A percentile compares a stretch with the other conserved stretches of the same genome.
Evolutionary conservation across 495 filamentous ascomycete species (phyloP).

Genomic region (Penicillium riverlandense): DNA sequence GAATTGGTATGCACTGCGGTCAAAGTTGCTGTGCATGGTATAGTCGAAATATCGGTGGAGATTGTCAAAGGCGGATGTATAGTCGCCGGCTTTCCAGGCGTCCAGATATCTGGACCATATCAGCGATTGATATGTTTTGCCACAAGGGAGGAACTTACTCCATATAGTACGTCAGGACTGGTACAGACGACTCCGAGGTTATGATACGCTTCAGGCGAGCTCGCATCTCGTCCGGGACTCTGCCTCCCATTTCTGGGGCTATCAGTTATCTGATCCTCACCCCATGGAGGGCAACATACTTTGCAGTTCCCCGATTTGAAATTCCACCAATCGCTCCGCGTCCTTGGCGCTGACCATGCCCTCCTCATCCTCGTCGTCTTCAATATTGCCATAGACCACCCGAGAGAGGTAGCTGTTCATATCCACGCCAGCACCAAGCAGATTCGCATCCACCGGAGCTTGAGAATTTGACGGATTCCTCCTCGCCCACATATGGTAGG

Average conservation of each 20-base stretch:
- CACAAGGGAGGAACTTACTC: conserved; percentile 38
- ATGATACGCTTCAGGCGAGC: conserved; percentile 59
- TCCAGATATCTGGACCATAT: conserved; percentile 62
- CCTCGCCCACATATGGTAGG: conserved; percentile 60
- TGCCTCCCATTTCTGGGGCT: conserved; percentile 50
- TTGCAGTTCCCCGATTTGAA: conserved; percentile 81
- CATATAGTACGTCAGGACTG: conserved; percentile 71
- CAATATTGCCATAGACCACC: conserved; percentile 57
- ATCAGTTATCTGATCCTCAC: conserved; percentile 15
- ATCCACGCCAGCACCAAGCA: conserved; percentile 35
- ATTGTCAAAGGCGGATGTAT: conserved; percentile 79
- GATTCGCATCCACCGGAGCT: conserved; percentile 62
- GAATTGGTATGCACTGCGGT: conserved; percentile 90
- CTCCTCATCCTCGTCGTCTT: conserved; percentile 37
- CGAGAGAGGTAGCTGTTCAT: conserved; percentile 40
- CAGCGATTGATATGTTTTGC: not conserved
- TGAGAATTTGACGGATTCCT: conserved; percentile 55
- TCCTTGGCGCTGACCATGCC: conserved; percentile 66
- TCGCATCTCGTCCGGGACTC: conserved; percentile 64
- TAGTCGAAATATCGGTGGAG: conserved; percentile 97
- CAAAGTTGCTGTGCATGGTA: conserved; percentile 73
- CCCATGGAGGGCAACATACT: conserved; percentile 41
- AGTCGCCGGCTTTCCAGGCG: conserved; percentile 86
- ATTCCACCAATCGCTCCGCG: conserved; percentile 75
- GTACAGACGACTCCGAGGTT: conserved; percentile 54